Evolutionary conservation across 1,139 yeast genomes (phyloP), one percentile per base, ranked within the genome.

Genomic region (Zygoascus sp.): DNA sequence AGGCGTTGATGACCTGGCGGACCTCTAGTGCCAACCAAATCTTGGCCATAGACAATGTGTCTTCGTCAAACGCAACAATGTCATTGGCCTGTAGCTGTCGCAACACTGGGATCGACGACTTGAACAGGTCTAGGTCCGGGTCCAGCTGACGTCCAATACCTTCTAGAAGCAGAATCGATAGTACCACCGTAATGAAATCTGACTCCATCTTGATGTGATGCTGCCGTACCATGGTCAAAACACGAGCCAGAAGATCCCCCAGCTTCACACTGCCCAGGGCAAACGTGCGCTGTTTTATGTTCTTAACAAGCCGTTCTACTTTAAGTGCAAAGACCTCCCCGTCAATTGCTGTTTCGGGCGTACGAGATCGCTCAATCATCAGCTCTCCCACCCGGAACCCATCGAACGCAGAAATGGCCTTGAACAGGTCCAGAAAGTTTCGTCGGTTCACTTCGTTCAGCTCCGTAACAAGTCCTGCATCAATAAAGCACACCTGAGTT

Each of bases 171-270:
- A 92, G 68, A 32, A 92, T 89, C 1, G 97, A 96, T 35, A 92
- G 89, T 15, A 92, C 85, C 22, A 94, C 96, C 21, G 96, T 88
- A 41, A 92, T 83, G 61, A 92, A 92, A 64, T 92, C 98, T 6
- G 96, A 95, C 61, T 92, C 99, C 96, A 94, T 86, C 61, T 97
- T 76, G 17, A 92, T 98, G 64, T 94, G 99, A 63, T 92, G 98
- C 15, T 74, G 72, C 50, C 97, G 75, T 15, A 94, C 97, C 97
- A 92, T 89, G 1, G 81, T 73, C 51, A 92, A 73, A 72, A 92
- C 92, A 60, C 81, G 85, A 56, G 89, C 94, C 50, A 92, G 71
- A 51, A 94, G 72, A 61, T 90, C 97, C 2, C 97, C 97, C 53
- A 92, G 85, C 42, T 94, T 84, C 19, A 94, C 84, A 46, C 88